Evolutionary conservation across 1,284 basidiomycete genomes (phyloP), one percentile per base, ranked within the genome.

Genomic region (Austropuccinia psidii): DNA sequence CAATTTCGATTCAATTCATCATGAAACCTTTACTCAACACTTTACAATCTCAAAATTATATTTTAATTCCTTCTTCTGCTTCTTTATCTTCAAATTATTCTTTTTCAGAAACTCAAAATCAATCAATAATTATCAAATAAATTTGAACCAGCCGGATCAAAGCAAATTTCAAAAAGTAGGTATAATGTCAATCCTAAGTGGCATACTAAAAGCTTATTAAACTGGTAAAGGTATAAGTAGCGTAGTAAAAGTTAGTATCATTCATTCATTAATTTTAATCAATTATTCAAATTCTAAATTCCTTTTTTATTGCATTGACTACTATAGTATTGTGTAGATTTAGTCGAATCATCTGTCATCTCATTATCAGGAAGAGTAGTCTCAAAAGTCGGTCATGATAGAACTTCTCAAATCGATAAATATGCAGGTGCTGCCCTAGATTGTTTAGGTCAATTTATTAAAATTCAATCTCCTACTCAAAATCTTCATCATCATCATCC

Each of bases 381-480:
- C 74, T 86, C 89, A 76, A 86, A 89, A 54, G 78, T 81, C 5
- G 79, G 90, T 86, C 50, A 88, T 86, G 69, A 77, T 33, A 77
- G 79, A 15, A 79, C 81, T 17, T 87, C 86, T 75, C 87, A 88
- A 78, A 82, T 92, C n/a, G 91, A 93, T 77, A 90, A 90, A 75
- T 93, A 93, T 80, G 91, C 91, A 1, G 90, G 89, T 78, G 85
- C 90, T 67, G 90, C 93, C 79, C 84, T 93, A 55, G 90, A 93
- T 80, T 84, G 86, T 78, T 87, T 90, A 76, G 77, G 87, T 83
- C 74, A 60, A n/a, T 64, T 43, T 70, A 37, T 45, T 54, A 61
- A 57, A 55, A 43, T 76, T 76, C 77, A 47, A 52, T 52, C 57
- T 73, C 76, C 64, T n/a, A n/a, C n/a, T n/a, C n/a, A n/a, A n/a